Base-by-base conservation (phyloP, 768 basidiomycete genomes). In the Tylopilus sp. region DNA sequence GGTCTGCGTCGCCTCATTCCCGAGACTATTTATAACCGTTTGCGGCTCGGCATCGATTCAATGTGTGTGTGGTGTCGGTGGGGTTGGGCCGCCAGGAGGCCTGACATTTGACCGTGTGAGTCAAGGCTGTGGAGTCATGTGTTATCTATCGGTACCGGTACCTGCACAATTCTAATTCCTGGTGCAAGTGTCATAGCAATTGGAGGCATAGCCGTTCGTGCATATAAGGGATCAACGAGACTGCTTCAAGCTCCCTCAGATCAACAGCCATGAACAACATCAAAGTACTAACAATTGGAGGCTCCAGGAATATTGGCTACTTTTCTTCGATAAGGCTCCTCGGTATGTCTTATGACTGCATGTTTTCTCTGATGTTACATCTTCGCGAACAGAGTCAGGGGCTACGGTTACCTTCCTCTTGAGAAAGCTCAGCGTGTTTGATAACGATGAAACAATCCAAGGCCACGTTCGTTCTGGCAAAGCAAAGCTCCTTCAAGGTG, bases 351-450 rank as follows among this genome's bases (percentile, higher is more conserved):
- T 15, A 21, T 21, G 10, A 1, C 21, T 2, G 4, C 11, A 21
- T 21, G 1, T 4, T 6, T n/a, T 18, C n/a, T 2, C 0, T 23
- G 39, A 39, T 13, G 7, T 31, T 53, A 40, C 46, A 26, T n/a
- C 4, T 26, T 6, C 9, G 38, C n/a, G 20, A 39, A 41, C 57
- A 87, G 86, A 71, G 6, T 66, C 73, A 45, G 85, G 85, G 35
- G 73, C 78, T 3, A 80, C 74, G 2, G 80, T 87, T 0, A 84
- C 83, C 0, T 86, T 83, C 57, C 72, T 87, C 12, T 72, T 88
- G 31, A 79, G 86, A 26, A 73, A 70, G 17, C 68, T 76, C 0
- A 54, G 68, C 9, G 71, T 73, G 4, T 86, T 88, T 55, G 81
- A 85, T 40, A 55, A 67, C 7, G 79, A 88, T 56, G 68, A 71